phyloP scores from a whole-genome alignment of 2,329 filamentous ascomycete genomes.

The Plenodomus lindquistii region DNA sequence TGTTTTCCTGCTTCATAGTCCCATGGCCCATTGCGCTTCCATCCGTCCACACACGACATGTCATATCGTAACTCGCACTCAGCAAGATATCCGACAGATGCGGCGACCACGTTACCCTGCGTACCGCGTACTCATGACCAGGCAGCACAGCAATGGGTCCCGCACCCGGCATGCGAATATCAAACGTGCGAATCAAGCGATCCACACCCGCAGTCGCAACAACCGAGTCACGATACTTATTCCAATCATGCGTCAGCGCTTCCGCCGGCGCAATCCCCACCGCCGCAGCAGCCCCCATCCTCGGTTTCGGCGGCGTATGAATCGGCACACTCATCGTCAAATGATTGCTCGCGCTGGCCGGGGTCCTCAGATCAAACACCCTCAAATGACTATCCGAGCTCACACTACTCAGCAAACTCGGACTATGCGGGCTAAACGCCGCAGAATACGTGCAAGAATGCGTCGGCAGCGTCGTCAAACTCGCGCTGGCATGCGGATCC shows the following conservation, averaged over 20 bases:
- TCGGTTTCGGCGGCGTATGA: conserved; percentile 66
- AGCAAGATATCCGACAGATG: conserved; percentile 87
- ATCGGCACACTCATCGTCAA: conserved; percentile 82
- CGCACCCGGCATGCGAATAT: conserved; percentile 74
- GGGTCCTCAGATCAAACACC: conserved; percentile 88
- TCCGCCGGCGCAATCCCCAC: conserved; percentile 69
- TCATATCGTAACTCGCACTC: conserved; percentile 97
- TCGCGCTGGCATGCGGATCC: conserved; percentile 76
- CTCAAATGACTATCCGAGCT: conserved; percentile 87
- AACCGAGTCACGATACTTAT: conserved; percentile 88
- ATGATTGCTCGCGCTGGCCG: conserved; percentile 84
- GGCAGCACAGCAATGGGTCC: conserved; percentile 75
- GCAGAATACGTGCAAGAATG: conserved; percentile 93
- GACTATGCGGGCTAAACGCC: conserved; percentile 86
- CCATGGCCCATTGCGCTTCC: conserved; percentile 59
- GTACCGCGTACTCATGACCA: conserved; percentile 90
- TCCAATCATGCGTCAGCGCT: conserved; percentile 96
- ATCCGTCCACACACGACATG: conserved; percentile 90
- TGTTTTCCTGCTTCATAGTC: conserved; percentile 36
- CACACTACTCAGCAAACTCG: conserved; percentile 82
- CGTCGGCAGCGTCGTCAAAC: conserved; percentile 83
- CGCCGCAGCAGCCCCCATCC: conserved; percentile 47
- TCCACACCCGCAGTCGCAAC: conserved; percentile 91
- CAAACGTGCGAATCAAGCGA: conserved; percentile 82
- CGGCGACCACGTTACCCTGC: conserved; percentile 86